These are phyloP conservation scores for Botrytis porri DNA, from an alignment of 2,329 filamentous ascomycete genomes.

Conservation along the genomic window DNA sequence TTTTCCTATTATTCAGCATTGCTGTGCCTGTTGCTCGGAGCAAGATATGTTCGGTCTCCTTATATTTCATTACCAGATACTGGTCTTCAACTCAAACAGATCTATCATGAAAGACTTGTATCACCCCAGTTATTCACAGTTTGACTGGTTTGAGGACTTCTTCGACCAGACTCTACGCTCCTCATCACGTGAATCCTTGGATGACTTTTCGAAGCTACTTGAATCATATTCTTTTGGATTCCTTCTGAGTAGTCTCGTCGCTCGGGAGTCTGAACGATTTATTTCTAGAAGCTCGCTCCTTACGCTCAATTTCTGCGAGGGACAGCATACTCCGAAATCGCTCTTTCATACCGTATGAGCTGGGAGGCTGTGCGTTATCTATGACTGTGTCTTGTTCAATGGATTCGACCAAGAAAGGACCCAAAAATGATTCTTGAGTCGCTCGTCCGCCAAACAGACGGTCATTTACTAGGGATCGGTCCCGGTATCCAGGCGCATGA, in stretches of 20 bases:
- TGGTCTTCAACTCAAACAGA: not conserved
- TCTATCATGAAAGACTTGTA: not conserved
- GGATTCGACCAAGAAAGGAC: not conserved
- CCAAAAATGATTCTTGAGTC: no score
- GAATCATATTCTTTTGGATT: not conserved
- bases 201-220: not conserved
- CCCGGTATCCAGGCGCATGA: not conserved
- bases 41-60: fast-evolving
- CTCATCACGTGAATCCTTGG: not conserved
- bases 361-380: fast-evolving
- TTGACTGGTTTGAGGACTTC: not conserved
- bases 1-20: not conserved
- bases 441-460: no score
- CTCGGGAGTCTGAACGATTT: no score
- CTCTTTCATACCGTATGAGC: no score
- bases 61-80: not conserved
- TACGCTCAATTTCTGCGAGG: not conserved
- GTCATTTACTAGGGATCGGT: not conserved
- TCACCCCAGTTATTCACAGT: not conserved
- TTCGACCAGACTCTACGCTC: not conserved
- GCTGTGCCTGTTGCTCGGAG: not conserved
- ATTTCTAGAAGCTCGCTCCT: not conserved
- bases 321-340: not conserved
- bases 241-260: fast-evolving
- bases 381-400: fast-evolving